Base-by-base conservation (phyloP, 129 eudicot genomes). In the Kitagawia praeruptora region DNA sequence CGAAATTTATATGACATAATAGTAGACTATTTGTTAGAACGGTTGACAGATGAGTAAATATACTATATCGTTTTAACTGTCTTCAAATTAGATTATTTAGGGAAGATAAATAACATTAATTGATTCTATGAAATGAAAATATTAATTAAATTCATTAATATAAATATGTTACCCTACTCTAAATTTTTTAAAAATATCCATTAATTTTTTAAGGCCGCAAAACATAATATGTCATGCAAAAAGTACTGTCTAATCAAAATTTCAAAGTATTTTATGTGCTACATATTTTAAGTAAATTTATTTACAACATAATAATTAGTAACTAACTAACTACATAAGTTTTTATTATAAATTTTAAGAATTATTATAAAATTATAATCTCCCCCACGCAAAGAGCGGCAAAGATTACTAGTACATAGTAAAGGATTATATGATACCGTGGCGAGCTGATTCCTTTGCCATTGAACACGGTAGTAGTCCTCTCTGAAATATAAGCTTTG, bases 361-460 rank as follows among this genome's bases (percentile, higher is more conserved):
- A 19, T 21, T 54, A 54, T 21, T 54, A 54, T 51, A 5, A 5
- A 18, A 19, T 51, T 11, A 46, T 48, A 48, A 48, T 48, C 54
- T 48, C 54, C 54, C 54, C 0, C 21, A 48, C 54, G 6, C 21
- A 15, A 48, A 48, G 54, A 48, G 5, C 21, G 18, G 21, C 6
- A 40, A 71, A 71, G 31, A 34, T 70, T 70, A 16, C 44, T 19
- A 2, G 45, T 42, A 42, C 1, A 42, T 25, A 25, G 37, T 46
- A 25, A 28, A 28, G 28, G 19, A 10, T 75, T 2, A 46, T 34
- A 56, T 34, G 28, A 81, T 85, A 95, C 99, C 97, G 74, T 82
- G 85, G 49, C 93, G 93, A 78, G 95, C 96, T 42, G 97, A 88
- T 80, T 90, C 89, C 81, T 84, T 89, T 10, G 84, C 38, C 78